Conservation (phyloP, 768 basidiomycete species). For the Brasilioporus rufonigricans region DNA sequence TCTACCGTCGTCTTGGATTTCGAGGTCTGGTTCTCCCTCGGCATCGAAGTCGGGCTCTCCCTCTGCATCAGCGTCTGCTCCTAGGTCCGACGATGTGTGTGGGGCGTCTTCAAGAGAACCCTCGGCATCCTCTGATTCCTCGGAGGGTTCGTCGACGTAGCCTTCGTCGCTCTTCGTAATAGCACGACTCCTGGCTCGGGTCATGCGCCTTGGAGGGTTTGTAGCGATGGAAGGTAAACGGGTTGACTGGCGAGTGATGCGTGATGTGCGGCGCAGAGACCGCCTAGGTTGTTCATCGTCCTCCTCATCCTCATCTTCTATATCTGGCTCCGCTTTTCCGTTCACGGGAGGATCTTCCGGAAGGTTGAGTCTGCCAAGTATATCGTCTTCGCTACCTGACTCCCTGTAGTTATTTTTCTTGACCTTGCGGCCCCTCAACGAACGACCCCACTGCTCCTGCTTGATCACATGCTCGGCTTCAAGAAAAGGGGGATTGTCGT, state of each 20-base stretch:
- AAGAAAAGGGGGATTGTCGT: slow-evolving; percentile 19
- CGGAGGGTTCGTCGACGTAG: slow-evolving; percentile 49
- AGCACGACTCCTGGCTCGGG: slow-evolving; percentile 26
- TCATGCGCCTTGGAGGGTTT: slow-evolving; percentile 7
- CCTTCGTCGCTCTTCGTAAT: slow-evolving; percentile 47
- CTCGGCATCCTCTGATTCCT: slow-evolving; percentile 52
- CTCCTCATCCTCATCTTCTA: slow-evolving; percentile 34
- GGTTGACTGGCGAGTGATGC: slow-evolving; percentile 25
- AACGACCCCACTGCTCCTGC: slow-evolving; percentile 18
- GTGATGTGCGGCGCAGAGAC: slow-evolving; percentile 17
- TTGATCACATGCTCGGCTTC: not conserved
- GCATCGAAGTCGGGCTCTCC: slow-evolving; percentile 39
- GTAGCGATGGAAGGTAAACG: slow-evolving; percentile 1
- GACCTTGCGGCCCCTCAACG: slow-evolving; percentile 42
- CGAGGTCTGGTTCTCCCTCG: slow-evolving; percentile 38
- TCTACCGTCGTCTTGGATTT: slow-evolving; percentile 38
- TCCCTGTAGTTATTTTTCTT: slow-evolving; percentile 43
- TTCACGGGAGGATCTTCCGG: slow-evolving; percentile 15
- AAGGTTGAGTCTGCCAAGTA: slow-evolving; percentile 11
- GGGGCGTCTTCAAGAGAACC: slow-evolving; percentile 57
- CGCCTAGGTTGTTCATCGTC: slow-evolving; percentile 27
- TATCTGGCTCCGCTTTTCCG: slow-evolving; percentile 15
- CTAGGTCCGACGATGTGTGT: slow-evolving; percentile 39
- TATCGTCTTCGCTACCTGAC: slow-evolving; percentile 44
- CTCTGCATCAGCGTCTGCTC: slow-evolving; percentile 36